Conservation (phyloP, 2,329 filamentous ascomycete genomes). For the Orbilia javanica region DNA sequence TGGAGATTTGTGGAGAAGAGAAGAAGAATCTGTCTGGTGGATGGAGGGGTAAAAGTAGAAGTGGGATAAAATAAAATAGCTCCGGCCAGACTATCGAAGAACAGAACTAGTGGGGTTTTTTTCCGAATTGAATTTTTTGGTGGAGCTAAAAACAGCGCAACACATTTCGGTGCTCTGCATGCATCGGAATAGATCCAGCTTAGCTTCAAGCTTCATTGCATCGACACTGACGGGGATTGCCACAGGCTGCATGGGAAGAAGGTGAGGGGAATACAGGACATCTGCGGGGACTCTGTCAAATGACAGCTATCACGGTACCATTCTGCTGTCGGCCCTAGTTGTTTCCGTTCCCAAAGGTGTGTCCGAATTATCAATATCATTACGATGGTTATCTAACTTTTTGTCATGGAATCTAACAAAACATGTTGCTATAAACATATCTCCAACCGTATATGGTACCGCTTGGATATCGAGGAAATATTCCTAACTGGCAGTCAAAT, state of each 20-base stretch:
- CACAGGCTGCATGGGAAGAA: conserved; percentile 7
- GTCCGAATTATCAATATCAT: background rate
- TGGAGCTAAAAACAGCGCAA: conserved; percentile 38
- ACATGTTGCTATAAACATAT: background rate
- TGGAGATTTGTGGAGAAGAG: conserved; percentile 16
- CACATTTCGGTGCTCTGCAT: background rate
- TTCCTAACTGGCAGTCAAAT: conserved; percentile 3
- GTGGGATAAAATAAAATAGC: conserved; percentile 36
- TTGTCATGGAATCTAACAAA: conserved; percentile 2
- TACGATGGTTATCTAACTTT: background rate
- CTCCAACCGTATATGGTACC: background rate
- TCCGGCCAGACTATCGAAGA: background rate
- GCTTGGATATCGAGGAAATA: background rate
- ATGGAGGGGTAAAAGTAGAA: conserved; percentile 48
- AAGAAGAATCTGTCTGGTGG: background rate
- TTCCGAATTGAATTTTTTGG: conserved; percentile 13
- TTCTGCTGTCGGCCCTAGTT: background rate
- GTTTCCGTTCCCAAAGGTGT: background rate
- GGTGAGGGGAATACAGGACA: too few species aligned
- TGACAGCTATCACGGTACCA: conserved; percentile 25
- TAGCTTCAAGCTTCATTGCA: conserved; percentile 19
- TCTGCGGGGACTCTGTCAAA: conserved; percentile 3
- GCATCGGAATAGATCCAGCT: background rate
- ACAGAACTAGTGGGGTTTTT: conserved; percentile 26
- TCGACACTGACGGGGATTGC: background rate